Evolutionary conservation across 148 eudicot genomes (phyloP).

Genomic region (Hydrangea macrophylla): DNA sequence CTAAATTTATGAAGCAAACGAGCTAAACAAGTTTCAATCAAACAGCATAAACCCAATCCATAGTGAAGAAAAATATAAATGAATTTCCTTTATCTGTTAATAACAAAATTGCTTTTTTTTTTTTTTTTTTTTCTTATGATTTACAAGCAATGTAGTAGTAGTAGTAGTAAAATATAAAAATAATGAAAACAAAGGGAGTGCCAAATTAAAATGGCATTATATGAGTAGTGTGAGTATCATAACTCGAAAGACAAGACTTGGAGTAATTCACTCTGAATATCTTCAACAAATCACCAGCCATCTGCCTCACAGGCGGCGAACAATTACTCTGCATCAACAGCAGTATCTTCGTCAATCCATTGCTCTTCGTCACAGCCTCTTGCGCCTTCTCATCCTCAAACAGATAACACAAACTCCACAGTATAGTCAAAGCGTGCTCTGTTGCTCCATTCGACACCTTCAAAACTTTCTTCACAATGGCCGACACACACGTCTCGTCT

Average conservation of each 20-base stretch:
- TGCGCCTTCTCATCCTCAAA: slow-evolving; percentile 47
- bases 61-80: no score
- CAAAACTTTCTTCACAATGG: slow-evolving; percentile 43
- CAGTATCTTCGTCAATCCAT: slow-evolving; percentile 60
- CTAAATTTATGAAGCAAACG: no score
- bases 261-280: slow-evolving; percentile 51
- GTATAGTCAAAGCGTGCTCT: slow-evolving; percentile 49
- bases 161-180: no score
- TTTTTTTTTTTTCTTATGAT: no score
- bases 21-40: no score
- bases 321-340: slow-evolving; percentile 69
- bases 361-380: slow-evolving; percentile 44
- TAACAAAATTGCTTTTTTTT: no score
- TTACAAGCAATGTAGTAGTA: no score
- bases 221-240: slow-evolving; percentile 69
- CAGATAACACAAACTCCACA: slow-evolving; percentile 64
- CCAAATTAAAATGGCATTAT: slow-evolving; percentile 78
- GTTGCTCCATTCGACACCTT: slow-evolving; percentile 46
- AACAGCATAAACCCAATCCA: no score
- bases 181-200: no score
- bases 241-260: slow-evolving; percentile 46
- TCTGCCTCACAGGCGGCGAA: slow-evolving; percentile 53
- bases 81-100: no score
- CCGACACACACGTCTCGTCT: slow-evolving; percentile 28
- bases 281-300: slow-evolving; percentile 71